These are phyloP conservation scores for Flaveria brownii DNA, from an alignment of 129 eudicot species.

Conservation along the genomic window DNA sequence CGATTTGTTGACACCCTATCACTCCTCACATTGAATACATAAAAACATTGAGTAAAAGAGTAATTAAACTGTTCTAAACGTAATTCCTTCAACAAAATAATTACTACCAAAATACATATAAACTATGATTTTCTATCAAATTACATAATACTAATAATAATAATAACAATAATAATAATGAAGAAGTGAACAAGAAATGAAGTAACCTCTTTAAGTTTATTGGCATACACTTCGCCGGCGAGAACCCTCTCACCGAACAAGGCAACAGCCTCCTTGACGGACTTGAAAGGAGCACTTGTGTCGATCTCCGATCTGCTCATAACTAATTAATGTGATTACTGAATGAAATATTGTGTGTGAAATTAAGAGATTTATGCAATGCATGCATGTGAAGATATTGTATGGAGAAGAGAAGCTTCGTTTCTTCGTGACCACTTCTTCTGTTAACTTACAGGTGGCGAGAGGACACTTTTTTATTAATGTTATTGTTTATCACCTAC, in stretches of 20 bases:
- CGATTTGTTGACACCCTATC: too few species aligned
- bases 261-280: constrained; percentile 85
- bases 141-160: background rate
- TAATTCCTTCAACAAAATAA: too few species aligned
- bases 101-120: background rate
- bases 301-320: constrained; percentile 71
- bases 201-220: constrained; percentile 60
- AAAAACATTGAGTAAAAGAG: too few species aligned
- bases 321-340: constrained; percentile 9
- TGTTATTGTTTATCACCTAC: too few species aligned
- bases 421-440: constrained; percentile 91
- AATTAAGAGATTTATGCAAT: background rate
- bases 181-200: background rate
- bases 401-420: constrained; percentile 50
- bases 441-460: constrained; percentile 29
- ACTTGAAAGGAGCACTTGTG: constrained; percentile 72
- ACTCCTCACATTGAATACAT: too few species aligned
- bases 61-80: too few species aligned
- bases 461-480: background rate
- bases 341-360: background rate
- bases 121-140: background rate
- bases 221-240: constrained; percentile 62
- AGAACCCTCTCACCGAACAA: constrained; percentile 77
- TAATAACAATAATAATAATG: background rate
- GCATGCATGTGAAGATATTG: background rate